Evolutionary conservation across 73 alveolate genomes (phyloP), one percentile per base, ranked within the genome.

Genomic region (Chromera velia): DNA sequence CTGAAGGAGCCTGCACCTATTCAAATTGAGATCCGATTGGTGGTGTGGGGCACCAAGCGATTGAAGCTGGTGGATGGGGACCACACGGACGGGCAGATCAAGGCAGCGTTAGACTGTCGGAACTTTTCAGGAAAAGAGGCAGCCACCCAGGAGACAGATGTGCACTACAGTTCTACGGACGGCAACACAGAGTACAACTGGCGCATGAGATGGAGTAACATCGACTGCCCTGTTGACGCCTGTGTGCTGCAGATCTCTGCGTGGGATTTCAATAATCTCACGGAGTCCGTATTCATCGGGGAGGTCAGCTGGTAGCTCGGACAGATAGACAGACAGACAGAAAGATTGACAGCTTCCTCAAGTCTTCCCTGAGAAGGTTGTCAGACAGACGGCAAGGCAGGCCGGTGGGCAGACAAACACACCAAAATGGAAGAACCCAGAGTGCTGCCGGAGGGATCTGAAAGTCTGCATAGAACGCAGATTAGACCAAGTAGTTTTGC

Each of bases 121-220:
- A 4, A 40, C 4, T 40, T 7, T 13, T 13, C 4, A 13, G 55
- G 4, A 4, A 40, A 4, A 40, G 22, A 40, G 22, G 13, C 55
- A 40, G 22, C 4, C 55, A 40, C 55, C 55, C 55, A 40, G 55
- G 55, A 40, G 55, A 40, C 55, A 4, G 55, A 40, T 13, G 13
- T 13, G 55, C 55, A 40, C 13, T 13, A 7, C 22, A 40, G 13
- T 13, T 40, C 55, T 13, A 40, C 4, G 55, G 55, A 40, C 55
- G 74, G 63, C 32, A 46, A 77, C 26, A 77, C 77, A 29, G 68
- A 67, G n/a, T 77, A 67, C 84, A 77, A 77, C 64, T 77, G 84
- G 84, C 84, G 84, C 45, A 29, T 77, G 64, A 77, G 66, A n/a
- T 77, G 68, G 64, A 76, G 77, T 22, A 75, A 77, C 32, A 77